Evolutionary conservation across 257 asterid genomes (phyloP).

Genomic region (Capsicum chinense): DNA sequence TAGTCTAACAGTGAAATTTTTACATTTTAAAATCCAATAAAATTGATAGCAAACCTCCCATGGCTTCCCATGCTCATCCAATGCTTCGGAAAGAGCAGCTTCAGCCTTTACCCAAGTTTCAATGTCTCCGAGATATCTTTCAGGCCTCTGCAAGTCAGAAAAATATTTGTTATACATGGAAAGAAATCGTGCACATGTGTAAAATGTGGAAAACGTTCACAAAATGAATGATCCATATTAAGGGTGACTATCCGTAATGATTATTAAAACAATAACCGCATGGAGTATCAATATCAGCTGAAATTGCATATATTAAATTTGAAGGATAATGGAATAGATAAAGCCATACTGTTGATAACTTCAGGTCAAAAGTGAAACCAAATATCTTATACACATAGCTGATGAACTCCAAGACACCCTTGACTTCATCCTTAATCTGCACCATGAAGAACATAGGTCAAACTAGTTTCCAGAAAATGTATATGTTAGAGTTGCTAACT

Average conservation of each 20-base stretch:
- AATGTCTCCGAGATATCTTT: constrained; percentile 81
- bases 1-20: neutral
- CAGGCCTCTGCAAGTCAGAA: constrained; percentile 78
- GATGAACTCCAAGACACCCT: constrained; percentile 82
- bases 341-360: constrained; percentile 84
- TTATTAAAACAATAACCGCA: neutral
- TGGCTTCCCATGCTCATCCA: constrained; percentile 85
- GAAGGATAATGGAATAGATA: neutral
- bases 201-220: constrained; percentile 5
- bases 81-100: constrained; percentile 87
- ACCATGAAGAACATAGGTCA: constrained; percentile 35
- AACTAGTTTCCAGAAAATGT: constrained; percentile 18
- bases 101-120: constrained; percentile 89
- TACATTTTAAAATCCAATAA: neutral
- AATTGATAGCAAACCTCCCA: constrained; percentile 74
- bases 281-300: neutral
- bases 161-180: neutral
- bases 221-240: constrained; percentile 8
- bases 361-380: constrained; percentile 96
- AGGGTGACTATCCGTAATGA: neutral
- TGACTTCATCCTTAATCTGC: constrained; percentile 97
- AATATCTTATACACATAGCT: constrained; percentile 67
- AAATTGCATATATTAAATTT: neutral
- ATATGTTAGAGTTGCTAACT: neutral
- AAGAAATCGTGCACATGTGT: neutral